Evolutionary conservation across 1,139 yeast species (phyloP).

Genomic region (Kodamaea suecica): DNA sequence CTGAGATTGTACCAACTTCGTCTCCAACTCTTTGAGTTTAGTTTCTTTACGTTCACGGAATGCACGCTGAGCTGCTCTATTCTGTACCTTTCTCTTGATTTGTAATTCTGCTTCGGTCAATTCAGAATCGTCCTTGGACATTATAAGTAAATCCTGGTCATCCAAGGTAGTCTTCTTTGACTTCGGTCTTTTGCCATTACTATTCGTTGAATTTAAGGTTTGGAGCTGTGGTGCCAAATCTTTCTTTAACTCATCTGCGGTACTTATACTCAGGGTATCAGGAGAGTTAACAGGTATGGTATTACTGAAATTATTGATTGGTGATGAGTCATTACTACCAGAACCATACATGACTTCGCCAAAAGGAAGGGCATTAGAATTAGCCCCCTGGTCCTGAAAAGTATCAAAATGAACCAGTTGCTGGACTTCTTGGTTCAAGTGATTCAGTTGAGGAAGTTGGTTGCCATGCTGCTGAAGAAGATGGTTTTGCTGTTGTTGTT

Average conservation of each 20-base stretch:
- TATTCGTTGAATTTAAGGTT: neutral
- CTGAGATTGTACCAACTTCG: conserved; percentile 58
- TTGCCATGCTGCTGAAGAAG: conserved; percentile 5
- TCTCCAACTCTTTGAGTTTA: conserved; percentile 64
- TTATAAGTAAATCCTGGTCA: conserved; percentile 38
- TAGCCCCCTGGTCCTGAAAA: conserved; percentile 7
- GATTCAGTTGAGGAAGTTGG: too few species aligned
- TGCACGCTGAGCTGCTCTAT: conserved; percentile 88
- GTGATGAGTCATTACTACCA: conserved; percentile 11
- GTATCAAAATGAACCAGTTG: conserved; percentile 3
- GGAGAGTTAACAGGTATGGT: conserved; percentile 11
- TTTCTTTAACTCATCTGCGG: conserved; percentile 7
- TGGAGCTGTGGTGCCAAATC: too few species aligned
- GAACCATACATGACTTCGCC: conserved; percentile 8
- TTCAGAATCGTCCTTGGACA: conserved; percentile 40
- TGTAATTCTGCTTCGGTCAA: conserved; percentile 49
- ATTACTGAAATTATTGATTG: conserved; percentile 6
- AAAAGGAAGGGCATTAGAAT: conserved; percentile 2
- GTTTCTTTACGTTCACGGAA: conserved; percentile 83
- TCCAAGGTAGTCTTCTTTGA: conserved; percentile 29
- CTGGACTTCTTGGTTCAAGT: too few species aligned
- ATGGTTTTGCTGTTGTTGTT: conserved; percentile 6
- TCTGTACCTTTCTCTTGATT: conserved; percentile 70
- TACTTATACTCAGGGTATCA: conserved; percentile 9
- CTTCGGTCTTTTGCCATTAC: conserved; percentile 12